These are phyloP conservation scores for Adiantum capillusveneris DNA, from an alignment of 75 land plant genomes.

Conservation along the genomic window DNA sequence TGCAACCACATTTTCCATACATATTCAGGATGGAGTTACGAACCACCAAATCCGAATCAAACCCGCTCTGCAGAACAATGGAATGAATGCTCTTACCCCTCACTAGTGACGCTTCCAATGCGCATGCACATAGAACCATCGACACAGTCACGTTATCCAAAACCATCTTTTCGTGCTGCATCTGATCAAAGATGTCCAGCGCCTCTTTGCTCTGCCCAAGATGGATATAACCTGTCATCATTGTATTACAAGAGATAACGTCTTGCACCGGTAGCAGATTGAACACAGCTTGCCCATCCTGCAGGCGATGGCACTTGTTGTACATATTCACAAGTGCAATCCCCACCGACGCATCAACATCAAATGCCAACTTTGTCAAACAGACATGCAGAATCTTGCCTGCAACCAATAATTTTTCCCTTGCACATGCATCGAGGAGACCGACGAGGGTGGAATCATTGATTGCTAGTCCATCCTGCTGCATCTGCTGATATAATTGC, in stretches of 20 bases:
- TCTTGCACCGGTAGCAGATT: constrained; percentile 5
- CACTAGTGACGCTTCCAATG: constrained; percentile 18
- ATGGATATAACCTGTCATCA: constrained; percentile 25
- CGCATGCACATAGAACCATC: constrained; percentile 23
- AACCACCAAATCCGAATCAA: constrained; percentile 26
- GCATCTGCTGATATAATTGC: background rate
- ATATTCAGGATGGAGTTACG: constrained; percentile 36
- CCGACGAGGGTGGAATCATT: constrained; percentile 3
- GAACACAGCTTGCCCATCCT: constrained; percentile 16
- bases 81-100: constrained; percentile 42
- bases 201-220: constrained; percentile 20
- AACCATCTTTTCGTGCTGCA: constrained; percentile 15
- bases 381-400: constrained; percentile 10
- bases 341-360: constrained; percentile 10
- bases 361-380: constrained; percentile 3
- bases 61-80: constrained; percentile 20
- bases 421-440: constrained; percentile 12
- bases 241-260: constrained; percentile 22
- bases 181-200: constrained; percentile 16
- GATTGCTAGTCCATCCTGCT: background rate
- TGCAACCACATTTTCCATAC: constrained; percentile 60
- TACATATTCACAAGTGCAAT: constrained; percentile 22
- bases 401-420: background rate
- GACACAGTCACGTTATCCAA: constrained; percentile 20
- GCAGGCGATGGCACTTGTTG: constrained; percentile 14